These are phyloP conservation scores for Fusarium transvaalense DNA, from an alignment of 2,329 filamentous ascomycete species.

Conservation along the genomic window DNA sequence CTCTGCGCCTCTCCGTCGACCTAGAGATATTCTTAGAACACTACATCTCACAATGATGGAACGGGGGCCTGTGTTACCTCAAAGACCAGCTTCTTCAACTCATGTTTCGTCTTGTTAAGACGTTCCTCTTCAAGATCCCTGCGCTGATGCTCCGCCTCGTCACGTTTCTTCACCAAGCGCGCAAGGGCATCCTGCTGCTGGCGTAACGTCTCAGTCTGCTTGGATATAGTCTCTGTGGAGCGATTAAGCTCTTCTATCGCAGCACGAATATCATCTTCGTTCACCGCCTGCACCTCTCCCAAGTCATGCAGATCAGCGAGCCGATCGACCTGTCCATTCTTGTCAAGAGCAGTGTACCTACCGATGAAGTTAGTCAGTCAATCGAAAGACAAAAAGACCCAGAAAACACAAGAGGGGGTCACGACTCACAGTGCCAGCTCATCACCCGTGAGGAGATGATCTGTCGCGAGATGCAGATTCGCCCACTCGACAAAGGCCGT, in stretches of 20 bases:
- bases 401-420: slow-evolving; percentile 9
- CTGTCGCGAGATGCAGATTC: slow-evolving; percentile 59
- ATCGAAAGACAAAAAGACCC: not conserved
- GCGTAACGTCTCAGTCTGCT: slow-evolving; percentile 71
- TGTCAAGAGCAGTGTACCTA: slow-evolving; percentile 65
- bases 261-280: slow-evolving; percentile 69
- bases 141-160: slow-evolving; percentile 49
- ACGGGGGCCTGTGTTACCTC: slow-evolving; percentile 53
- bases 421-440: slow-evolving; percentile 65
- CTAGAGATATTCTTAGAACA: slow-evolving; percentile 48
- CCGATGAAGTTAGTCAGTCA: slow-evolving; percentile 28
- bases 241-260: slow-evolving; percentile 74
- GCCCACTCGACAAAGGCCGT: slow-evolving; percentile 62
- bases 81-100: slow-evolving; percentile 57
- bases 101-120: slow-evolving; percentile 51
- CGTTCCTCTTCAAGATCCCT: slow-evolving; percentile 49
- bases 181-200: slow-evolving; percentile 72
- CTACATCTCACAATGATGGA: not conserved
- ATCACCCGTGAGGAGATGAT: slow-evolving; percentile 66
- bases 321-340: slow-evolving; percentile 61
- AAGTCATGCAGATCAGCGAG: slow-evolving; percentile 61
- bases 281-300: slow-evolving; percentile 63
- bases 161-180: slow-evolving; percentile 59
- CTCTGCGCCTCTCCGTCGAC: slow-evolving; percentile 63
- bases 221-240: slow-evolving; percentile 73